These are phyloP conservation scores for Nicotiana tabacum DNA, from an alignment of 257 asterid species.

Conservation along the genomic window DNA sequence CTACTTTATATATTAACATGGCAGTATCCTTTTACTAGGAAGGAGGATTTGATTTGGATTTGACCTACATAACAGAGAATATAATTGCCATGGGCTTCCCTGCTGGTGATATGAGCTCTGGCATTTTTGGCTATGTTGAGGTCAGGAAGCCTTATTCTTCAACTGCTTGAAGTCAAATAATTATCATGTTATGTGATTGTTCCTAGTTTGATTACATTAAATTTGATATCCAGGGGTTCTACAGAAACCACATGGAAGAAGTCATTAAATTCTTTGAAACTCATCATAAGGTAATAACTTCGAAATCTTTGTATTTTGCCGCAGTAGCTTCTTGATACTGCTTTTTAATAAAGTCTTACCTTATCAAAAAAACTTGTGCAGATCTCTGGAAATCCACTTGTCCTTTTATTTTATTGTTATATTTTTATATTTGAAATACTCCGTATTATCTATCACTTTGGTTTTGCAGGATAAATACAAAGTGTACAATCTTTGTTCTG, in stretches of 20 bases:
- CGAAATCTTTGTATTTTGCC: background rate
- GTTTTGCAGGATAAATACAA: slow-evolving; percentile 84
- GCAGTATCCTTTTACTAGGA: slow-evolving; percentile 47
- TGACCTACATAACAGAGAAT: slow-evolving; percentile 99
- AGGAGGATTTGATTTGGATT: slow-evolving; percentile 97
- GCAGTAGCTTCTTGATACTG: no score
- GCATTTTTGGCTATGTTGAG: slow-evolving; percentile 95
- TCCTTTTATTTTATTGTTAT: background rate
- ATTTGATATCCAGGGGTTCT: slow-evolving; percentile 62
- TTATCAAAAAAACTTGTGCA: no score
- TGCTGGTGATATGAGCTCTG: slow-evolving; percentile 99
- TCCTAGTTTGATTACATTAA: slow-evolving; percentile 24
- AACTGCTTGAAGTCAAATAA: slow-evolving; percentile 1
- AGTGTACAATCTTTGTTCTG: slow-evolving; percentile 98
- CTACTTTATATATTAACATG: slow-evolving; percentile 10
- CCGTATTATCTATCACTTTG: slow-evolving; percentile 16
- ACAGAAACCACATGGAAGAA: slow-evolving; percentile 99
- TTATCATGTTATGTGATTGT: slow-evolving; percentile 6
- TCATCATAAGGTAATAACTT: slow-evolving; percentile 74
- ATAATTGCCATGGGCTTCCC: slow-evolving; percentile 99
- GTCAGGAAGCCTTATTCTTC: slow-evolving; percentile 29
- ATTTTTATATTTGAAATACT: background rate
- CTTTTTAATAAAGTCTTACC: no score
- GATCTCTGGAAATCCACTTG: background rate
- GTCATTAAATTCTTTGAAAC: slow-evolving; percentile 93